Percentiles rank a stretch among this genome's conserved stretches.
phyloP scores from a whole-genome alignment of 2,329 filamentous ascomycete genomes.

The Pseudogymnoascus pannorum region DNA sequence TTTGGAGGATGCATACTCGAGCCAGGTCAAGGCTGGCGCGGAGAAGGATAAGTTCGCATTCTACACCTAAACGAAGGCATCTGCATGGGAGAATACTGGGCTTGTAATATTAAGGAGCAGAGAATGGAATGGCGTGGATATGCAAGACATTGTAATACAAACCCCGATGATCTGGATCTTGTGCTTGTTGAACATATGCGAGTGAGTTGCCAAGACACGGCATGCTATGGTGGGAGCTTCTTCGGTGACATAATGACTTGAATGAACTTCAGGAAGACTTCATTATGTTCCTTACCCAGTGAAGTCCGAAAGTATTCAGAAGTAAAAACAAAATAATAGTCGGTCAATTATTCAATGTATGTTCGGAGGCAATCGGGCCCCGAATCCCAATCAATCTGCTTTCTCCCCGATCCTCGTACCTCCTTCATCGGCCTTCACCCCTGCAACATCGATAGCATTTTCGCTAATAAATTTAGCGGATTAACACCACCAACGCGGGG shows the following conservation, averaged over 20 bases:
- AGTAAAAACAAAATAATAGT: neutral
- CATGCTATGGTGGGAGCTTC: neutral
- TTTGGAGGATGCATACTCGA: conserved; percentile 93
- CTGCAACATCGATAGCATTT: neutral
- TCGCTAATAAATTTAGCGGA: conserved; percentile 3
- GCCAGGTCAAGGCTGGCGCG: conserved; percentile 71
- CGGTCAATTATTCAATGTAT: neutral
- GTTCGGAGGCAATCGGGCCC: neutral
- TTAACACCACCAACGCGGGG: conserved; percentile 8
- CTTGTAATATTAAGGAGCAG: conserved; percentile 10
- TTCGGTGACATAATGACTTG: neutral
- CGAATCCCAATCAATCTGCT: too few relatives aligned
- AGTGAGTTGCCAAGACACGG: neutral
- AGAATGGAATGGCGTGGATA: conserved; percentile 3
- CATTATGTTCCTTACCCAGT: neutral
- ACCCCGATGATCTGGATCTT: neutral
- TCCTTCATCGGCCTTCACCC: neutral
- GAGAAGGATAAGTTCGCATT: conserved; percentile 10
- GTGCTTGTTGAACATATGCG: neutral
- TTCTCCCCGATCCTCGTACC: too few relatives aligned
- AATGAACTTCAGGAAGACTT: neutral
- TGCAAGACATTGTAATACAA: conserved; percentile 1
- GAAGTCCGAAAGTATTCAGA: neutral
- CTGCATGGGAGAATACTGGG: conserved; percentile 1
- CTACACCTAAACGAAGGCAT: conserved; percentile 9